Base-by-base conservation (phyloP, 2,329 filamentous ascomycete genomes). In the Keithomyces neogunnii region DNA sequence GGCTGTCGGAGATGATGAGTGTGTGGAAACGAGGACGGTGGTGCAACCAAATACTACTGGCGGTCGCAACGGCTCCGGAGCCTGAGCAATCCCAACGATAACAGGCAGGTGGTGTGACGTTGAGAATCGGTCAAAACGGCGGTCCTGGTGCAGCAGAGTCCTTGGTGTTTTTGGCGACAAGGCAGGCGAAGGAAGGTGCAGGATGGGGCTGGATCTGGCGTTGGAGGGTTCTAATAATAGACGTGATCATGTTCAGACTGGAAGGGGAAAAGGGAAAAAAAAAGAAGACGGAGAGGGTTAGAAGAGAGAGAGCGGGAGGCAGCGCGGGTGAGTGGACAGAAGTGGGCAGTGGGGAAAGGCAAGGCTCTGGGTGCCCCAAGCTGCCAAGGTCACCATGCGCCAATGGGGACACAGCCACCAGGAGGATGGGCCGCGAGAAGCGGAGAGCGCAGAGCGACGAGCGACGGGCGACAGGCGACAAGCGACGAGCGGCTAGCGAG, bases 151-250 rank as follows among this genome's bases (percentile, higher is more conserved):
- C 40, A 6, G 31, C 33, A n/a, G 32, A 48, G 13, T 46, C 13
- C 10, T 45, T 30, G 40, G 5, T 8, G 40, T 40, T 43, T 39
- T 31, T 28, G 29, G 49, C 39, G 35, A 42, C 45, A 36, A 47
- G 2, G 46, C 39, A 53, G 43, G 42, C 48, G 32, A 49, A 32
- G 48, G 32, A 49, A 32, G 48, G 49, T 52, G 63, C 55, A 59
- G 57, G 56, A 63, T 73, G 73, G 72, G 73, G 73, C 71, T 74
- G 72, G 70, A 74, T 71, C 70, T 72, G 70, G 69, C 66, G 69
- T 61, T 70, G 67, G 68, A 66, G 70, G 71, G 62, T 75, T 69
- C 73, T 75, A 76, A 75, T 73, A 72, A 74, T 75, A 76, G 73
- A 71, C 50, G 50, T 47, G 50, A 54, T 72, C 66, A 67, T 72